Evolutionary conservation across 1,139 yeast species (phyloP), one percentile per base, ranked within the genome.

Genomic region (Kodamaea suecica): DNA sequence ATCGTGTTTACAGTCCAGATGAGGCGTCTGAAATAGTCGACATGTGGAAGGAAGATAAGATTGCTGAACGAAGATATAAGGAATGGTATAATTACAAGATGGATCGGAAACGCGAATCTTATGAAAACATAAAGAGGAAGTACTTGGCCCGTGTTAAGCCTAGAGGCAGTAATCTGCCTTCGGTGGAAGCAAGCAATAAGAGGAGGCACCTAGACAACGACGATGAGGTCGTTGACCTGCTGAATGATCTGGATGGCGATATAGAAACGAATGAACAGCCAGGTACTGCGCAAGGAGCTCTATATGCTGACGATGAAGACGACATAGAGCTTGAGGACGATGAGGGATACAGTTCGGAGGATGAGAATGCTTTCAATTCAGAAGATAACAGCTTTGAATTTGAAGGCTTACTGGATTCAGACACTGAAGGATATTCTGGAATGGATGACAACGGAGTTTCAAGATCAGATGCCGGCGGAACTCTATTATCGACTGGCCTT

Each of bases 21-120:
- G 49, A 48, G 25, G 50, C 43, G 1, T 28, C 35, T 23, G 39
- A 40, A 19, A 48, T 47, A 14, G 35, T 46, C 16, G 37, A 43
- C 14, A 34, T 34, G 14, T 44, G 49, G 50, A 38, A 42, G 20
- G 17, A 15, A 2, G 39, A 40, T n/a, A 26, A 27, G 40, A 39
- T 21, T 35, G 35, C 16, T 29, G 34, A 29, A 27, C 29, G 21
- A 17, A 29, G 29, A 31, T 31, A 13, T 20, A n/a, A n/a, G 8
- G 31, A 23, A 12, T 24, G 12, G 26, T 19, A 29, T 10, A 19
- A 14, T 15, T 25, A 19, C 9, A 23, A 33, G 27, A 11, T 23
- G 23, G 27, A 20, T 8, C 21, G 39, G 7, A 23, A 26, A 13
- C 31, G n/a, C 15, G 29, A 21, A 31, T 10, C 17, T 17, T 28